Percentiles rank a stretch among this genome's conserved stretches.
Evolutionary conservation across 305 asterid species (phyloP).

Genomic region (Ajuga reptans): DNA sequence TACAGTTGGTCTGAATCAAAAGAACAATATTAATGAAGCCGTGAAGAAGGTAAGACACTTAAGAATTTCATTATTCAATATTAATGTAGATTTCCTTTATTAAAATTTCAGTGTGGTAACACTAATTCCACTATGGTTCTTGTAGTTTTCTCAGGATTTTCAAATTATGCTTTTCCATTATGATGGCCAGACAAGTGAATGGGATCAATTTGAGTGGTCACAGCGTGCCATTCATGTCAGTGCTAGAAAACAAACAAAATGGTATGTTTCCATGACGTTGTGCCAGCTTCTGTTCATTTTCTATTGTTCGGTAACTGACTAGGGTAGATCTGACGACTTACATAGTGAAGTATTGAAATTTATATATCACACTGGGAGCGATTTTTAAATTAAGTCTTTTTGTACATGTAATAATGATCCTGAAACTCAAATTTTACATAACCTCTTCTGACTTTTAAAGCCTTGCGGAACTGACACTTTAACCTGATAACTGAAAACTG

Average conservation of each 20-base stretch:
- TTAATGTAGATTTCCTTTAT: constrained; percentile 7
- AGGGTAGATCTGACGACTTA: constrained; percentile 5
- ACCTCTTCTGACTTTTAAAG: neutral
- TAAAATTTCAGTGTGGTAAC: constrained; percentile 19
- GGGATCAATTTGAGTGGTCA: constrained; percentile 92
- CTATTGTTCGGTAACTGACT: neutral
- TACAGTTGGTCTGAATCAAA: constrained; percentile 75
- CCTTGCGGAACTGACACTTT: too few species aligned
- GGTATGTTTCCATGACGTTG: constrained; percentile 35
- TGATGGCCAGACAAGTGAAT: constrained; percentile 71
- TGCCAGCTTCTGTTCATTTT: constrained; percentile 12
- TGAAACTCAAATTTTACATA: neutral
- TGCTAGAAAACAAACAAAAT: constrained; percentile 69
- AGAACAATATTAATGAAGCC: constrained; percentile 51
- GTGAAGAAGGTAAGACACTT: constrained; percentile 56
- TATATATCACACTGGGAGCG: neutral
- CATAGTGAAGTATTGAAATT: neutral
- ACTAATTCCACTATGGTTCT: constrained; percentile 13
- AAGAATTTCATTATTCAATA: constrained; percentile 12
- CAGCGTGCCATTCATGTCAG: constrained; percentile 68
- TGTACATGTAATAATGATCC: constrained; percentile 1
- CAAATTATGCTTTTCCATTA: constrained; percentile 83
- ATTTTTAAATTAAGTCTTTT: neutral
- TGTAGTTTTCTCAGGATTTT: constrained; percentile 73
- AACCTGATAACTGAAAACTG: too few species aligned